These are phyloP conservation scores for Vitis labrusca DNA, from an alignment of 164 flowering plant genomes.

Conservation along the genomic window DNA sequence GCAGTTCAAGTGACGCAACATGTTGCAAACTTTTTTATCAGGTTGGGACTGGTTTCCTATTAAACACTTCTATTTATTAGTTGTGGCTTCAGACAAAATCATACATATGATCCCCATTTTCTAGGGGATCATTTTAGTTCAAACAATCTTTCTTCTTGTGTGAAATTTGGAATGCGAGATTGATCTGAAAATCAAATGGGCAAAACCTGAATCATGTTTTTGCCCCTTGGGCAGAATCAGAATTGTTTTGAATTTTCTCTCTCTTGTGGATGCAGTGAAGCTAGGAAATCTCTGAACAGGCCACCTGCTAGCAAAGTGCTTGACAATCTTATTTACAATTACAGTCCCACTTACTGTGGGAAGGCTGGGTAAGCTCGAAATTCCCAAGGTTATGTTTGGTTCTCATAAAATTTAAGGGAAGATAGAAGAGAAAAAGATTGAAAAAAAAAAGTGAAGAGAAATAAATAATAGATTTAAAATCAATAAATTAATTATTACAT, in stretches of 20 bases:
- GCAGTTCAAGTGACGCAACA: conserved; percentile 88
- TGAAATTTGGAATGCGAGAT: too few species aligned
- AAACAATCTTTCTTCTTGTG: too few species aligned
- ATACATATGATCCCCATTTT: neutral
- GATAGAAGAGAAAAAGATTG: too few species aligned
- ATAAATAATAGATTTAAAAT: neutral
- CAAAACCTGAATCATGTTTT: too few species aligned
- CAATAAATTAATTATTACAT: neutral
- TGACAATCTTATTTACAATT: conserved; percentile 86
- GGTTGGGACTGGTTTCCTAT: conserved; percentile 35
- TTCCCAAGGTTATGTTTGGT: neutral
- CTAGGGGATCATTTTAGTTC: neutral
- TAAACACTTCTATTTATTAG: neutral
- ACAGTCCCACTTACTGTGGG: conserved; percentile 90
- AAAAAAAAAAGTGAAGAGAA: too few species aligned
- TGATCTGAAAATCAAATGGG: too few species aligned
- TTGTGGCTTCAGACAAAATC: neutral
- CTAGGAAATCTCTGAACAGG: conserved; percentile 81
- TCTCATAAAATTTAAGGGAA: too few species aligned
- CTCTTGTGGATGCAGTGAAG: conserved; percentile 60
- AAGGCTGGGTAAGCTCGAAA: conserved; percentile 70
- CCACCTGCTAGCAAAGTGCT: conserved; percentile 63
- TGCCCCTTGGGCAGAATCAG: too few species aligned
- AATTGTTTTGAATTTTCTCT: neutral
- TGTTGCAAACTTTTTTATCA: conserved; percentile 81